These are phyloP conservation scores for Trifolium fragiferum DNA, from an alignment of 306 rosid genomes.

Conservation along the genomic window DNA sequence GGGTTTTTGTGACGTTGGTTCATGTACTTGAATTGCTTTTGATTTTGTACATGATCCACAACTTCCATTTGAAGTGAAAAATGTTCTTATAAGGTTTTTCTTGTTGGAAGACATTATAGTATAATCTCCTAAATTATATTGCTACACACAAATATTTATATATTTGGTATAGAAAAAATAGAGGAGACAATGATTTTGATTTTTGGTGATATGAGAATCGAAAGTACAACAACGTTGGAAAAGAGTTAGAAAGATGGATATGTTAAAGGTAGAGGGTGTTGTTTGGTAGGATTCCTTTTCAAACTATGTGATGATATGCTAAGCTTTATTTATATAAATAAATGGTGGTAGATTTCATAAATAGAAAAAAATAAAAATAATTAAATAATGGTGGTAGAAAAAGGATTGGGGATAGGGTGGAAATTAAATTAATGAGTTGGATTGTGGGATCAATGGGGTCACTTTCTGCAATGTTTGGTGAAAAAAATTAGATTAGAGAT, in stretches of 20 bases:
- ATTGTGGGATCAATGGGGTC: conserved; percentile 25
- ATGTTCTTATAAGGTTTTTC: conserved; percentile 43
- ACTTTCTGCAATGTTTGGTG: conserved; percentile 44
- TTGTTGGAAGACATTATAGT: conserved; percentile 55
- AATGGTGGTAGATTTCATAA: neutral
- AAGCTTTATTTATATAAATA: conserved; percentile 15
- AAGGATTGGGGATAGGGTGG: conserved; percentile 32
- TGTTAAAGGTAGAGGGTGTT: conserved; percentile 36
- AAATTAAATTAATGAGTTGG: conserved; percentile 25
- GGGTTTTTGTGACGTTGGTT: conserved; percentile 54
- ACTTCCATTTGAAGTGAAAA: conserved; percentile 49
- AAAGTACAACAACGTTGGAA: neutral
- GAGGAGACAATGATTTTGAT: neutral
- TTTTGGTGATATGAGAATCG: conserved; percentile 8
- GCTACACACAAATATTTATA: neutral
- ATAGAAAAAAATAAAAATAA: no score
- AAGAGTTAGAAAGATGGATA: neutral
- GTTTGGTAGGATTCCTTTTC: conserved; percentile 48
- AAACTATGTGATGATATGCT: conserved; percentile 24
- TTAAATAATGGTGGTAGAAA: conserved; percentile 10
- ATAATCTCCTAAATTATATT: neutral
- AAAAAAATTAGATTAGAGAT: conserved; percentile 13
- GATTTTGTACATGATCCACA: conserved; percentile 53
- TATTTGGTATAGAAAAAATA: neutral
- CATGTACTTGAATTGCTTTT: conserved; percentile 46